Conservation (phyloP, 2,329 filamentous ascomycete genomes). For the Pestalotiopsis sp. region DNA sequence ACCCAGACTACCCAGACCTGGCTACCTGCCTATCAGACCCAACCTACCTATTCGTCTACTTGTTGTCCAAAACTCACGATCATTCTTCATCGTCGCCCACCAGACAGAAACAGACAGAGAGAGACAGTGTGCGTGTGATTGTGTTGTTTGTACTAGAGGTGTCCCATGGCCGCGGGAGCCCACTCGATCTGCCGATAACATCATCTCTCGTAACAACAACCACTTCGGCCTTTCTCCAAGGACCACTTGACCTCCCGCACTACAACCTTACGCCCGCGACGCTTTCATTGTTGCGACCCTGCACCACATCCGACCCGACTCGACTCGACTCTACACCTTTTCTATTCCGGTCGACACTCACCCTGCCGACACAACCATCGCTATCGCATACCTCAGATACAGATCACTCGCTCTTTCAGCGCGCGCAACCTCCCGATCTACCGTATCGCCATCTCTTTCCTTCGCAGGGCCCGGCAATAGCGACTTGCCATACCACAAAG, state of each 20-base stretch:
- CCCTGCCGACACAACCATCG: not conserved
- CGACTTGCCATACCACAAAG: not conserved
- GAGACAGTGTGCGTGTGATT: too few species aligned
- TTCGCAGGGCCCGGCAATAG: not conserved
- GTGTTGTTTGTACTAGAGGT: not conserved
- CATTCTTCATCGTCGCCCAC: not conserved
- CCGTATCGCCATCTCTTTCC: not conserved
- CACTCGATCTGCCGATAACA: not conserved
- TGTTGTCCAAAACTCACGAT: not conserved
- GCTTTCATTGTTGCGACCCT: conserved; percentile 1
- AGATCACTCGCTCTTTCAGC: not conserved
- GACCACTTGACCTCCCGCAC: not conserved
- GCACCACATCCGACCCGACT: not conserved
- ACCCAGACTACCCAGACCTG: not conserved
- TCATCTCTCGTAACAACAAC: not conserved
- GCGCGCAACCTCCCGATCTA: not conserved
- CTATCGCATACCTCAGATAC: not conserved
- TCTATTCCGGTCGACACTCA: not conserved
- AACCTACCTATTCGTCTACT: not conserved
- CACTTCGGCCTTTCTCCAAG: not conserved
- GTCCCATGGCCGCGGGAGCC: not conserved
- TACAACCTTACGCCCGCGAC: not conserved
- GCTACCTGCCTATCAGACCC: too few species aligned
- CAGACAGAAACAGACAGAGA: too few species aligned
- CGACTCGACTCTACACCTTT: not conserved